Conservation (phyloP, 306 rosid genomes). For the Cicer cuneatum region DNA sequence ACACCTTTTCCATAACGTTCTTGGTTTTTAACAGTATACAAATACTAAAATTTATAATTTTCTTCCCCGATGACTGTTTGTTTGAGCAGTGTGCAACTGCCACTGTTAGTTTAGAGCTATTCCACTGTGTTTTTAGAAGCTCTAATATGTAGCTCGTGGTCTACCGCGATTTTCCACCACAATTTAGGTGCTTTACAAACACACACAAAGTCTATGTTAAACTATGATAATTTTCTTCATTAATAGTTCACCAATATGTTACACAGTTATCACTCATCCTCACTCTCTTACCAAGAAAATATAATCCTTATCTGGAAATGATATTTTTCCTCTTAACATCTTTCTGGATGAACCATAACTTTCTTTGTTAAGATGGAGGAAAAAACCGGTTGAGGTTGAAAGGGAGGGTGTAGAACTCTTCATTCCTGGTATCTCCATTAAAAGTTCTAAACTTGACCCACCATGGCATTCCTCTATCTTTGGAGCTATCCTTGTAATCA, state of each 20-base stretch:
- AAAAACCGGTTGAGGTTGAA: conserved; percentile 95
- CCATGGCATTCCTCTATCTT: conserved; percentile 99
- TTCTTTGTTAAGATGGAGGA: conserved; percentile 74
- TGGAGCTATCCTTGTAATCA: conserved; percentile 80
- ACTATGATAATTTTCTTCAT: conserved; percentile 33
- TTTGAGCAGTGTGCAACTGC: too few species aligned
- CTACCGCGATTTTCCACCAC: too few species aligned
- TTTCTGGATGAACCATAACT: conserved; percentile 16
- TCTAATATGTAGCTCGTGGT: too few species aligned
- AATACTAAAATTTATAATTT: too few species aligned
- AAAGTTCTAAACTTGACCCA: conserved; percentile 91
- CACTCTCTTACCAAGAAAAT: conserved; percentile 41
- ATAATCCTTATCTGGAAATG: conserved; percentile 59
- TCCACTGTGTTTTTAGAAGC: too few species aligned
- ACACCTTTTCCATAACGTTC: too few species aligned
- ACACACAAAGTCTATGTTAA: background rate
- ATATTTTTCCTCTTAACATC: conserved; percentile 67
- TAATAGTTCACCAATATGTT: conserved; percentile 32
- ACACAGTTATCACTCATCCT: conserved; percentile 40
- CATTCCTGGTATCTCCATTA: conserved; percentile 86
- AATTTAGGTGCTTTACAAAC: too few species aligned
- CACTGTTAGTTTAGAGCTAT: too few species aligned
- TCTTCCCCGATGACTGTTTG: too few species aligned
- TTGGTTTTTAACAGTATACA: too few species aligned
- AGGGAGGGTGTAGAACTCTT: conserved; percentile 97